Conservation (phyloP, 208 protist genomes). For the Balamuthia mandrillaris region DNA sequence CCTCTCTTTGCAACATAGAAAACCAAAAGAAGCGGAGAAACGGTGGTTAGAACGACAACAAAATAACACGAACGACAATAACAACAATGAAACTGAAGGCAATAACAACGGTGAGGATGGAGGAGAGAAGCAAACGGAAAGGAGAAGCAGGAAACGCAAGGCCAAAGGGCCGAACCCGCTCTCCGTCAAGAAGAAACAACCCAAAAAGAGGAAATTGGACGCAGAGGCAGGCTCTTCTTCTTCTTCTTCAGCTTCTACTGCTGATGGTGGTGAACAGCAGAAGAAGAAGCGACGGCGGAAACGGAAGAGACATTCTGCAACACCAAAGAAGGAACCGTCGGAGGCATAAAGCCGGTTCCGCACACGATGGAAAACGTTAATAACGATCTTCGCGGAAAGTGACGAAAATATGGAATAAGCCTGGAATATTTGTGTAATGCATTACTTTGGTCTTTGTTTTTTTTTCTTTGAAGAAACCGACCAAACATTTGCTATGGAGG, state of each 20-base stretch:
- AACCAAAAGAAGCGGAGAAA: not conserved
- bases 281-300: not conserved
- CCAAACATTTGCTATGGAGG: too few species aligned
- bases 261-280: not conserved
- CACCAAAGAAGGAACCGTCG: too few species aligned
- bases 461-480: too few species aligned
- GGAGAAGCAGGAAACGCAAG: not conserved
- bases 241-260: not conserved
- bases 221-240: not conserved
- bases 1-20: not conserved
- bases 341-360: too few species aligned
- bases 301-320: too few species aligned
- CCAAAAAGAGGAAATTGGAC: not conserved
- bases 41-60: not conserved
- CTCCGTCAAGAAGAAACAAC: not conserved
- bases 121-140: not conserved
- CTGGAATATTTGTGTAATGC: too few species aligned
- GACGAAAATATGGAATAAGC: too few species aligned
- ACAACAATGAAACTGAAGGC: not conserved
- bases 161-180: slow-evolving; percentile 25
- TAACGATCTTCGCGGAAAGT: too few species aligned
- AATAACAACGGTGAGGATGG: too few species aligned
- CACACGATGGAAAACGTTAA: too few species aligned
- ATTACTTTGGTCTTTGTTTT: too few species aligned
- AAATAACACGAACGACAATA: not conserved